Percentiles rank a stretch among this genome's conserved stretches.
Evolutionary conservation across 2,329 filamentous ascomycete genomes (phyloP).

Genomic region (Cryphonectria nitschkei): DNA sequence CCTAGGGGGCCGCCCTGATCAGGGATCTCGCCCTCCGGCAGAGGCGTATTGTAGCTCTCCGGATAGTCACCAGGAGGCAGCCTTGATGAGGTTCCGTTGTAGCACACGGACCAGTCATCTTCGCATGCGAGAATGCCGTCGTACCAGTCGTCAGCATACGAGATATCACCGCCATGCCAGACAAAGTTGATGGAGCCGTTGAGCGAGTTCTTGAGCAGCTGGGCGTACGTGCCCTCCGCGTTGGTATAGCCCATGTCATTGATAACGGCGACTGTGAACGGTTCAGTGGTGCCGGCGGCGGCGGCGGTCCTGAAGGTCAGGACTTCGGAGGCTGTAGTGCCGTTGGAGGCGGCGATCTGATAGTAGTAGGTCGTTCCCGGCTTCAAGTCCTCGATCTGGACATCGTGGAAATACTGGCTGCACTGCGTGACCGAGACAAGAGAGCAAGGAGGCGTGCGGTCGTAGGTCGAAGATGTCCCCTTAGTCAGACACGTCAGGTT

Average conservation of each 20-base stretch:
- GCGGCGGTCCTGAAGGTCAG: slow-evolving; percentile 51
- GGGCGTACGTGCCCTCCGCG: slow-evolving; percentile 50
- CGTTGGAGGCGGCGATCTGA: slow-evolving; percentile 51
- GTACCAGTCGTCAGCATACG: slow-evolving; percentile 56
- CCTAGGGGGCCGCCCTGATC: slow-evolving; percentile 51
- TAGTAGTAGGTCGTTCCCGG: slow-evolving; percentile 55
- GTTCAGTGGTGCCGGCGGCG: slow-evolving; percentile 44
- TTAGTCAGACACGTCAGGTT: slow-evolving; percentile 41
- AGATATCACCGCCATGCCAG: slow-evolving; percentile 57
- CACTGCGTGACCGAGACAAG: slow-evolving; percentile 51
- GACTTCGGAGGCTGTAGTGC: slow-evolving; percentile 51
- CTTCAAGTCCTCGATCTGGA: slow-evolving; percentile 46
- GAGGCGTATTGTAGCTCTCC: slow-evolving; percentile 46
- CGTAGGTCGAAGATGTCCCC: slow-evolving; percentile 49
- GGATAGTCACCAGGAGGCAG: slow-evolving; percentile 45
- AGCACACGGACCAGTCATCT: slow-evolving; percentile 53
- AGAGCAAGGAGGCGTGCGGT: slow-evolving; percentile 55
- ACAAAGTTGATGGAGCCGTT: slow-evolving; percentile 50
- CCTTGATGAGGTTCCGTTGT: slow-evolving; percentile 49
- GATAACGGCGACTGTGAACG: slow-evolving; percentile 51
- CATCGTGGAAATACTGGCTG: slow-evolving; percentile 56
- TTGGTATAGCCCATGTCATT: slow-evolving; percentile 61
- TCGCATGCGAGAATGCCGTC: slow-evolving; percentile 54
- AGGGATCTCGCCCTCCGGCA: slow-evolving; percentile 48
- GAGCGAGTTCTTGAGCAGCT: slow-evolving; percentile 45